phyloP scores from a whole-genome alignment of 306 rosid species.

The barrel medic (Medicago truncatula) region MtrunA17r5.0-ANR NC_053045.1:9593001-9593500 shows the following conservation, averaged over 20 bases:
- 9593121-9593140: constrained; percentile 96
- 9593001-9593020: no score
- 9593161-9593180: constrained; percentile 94
- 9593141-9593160: constrained; percentile 97
- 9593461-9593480: constrained; percentile 26
- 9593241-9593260: constrained; percentile 39
- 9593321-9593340: not conserved
- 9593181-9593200: constrained; percentile 94
- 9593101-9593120: constrained; percentile 97
- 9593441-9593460: constrained; percentile 16
- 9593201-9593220: constrained; percentile 89
- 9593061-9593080: constrained; percentile 91
- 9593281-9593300: constrained; percentile 29
- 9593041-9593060: constrained; percentile 92
- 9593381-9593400: not conserved
- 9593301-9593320: constrained; percentile 16
- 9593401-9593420: not conserved
- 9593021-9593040: constrained; percentile 48
- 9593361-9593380: not conserved
- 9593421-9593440: not conserved
- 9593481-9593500: constrained; percentile 16
- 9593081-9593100: constrained; percentile 97
- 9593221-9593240: constrained; percentile 79
- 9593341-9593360: not conserved
- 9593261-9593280: constrained; percentile 39